A percentile compares a stretch with the other conserved stretches of the same genome.
These are phyloP conservation scores for Picocystis sp. DNA, from an alignment of 163 green algal genomes.

Conservation along the genomic window DNA sequence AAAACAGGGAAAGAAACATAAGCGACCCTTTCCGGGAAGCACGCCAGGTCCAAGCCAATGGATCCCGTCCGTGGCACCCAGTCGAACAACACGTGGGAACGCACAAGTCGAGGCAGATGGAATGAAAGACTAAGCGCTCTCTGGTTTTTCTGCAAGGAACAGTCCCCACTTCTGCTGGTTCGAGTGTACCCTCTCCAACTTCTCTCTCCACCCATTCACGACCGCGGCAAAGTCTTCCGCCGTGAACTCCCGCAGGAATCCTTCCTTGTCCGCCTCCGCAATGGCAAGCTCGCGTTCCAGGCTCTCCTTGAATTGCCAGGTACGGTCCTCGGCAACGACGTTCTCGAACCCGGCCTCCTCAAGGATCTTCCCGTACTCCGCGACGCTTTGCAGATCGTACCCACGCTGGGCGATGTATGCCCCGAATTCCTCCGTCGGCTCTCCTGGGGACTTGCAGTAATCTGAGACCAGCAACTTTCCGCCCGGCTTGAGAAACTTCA, in stretches of 20 bases:
- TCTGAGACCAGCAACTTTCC: slow-evolving; percentile 59
- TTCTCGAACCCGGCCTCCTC: slow-evolving; percentile 32
- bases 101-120: no score
- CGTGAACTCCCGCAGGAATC: slow-evolving; percentile 34
- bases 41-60: no score
- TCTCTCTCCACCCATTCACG: slow-evolving; percentile 36
- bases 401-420: slow-evolving; percentile 40
- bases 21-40: no score
- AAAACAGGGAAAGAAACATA: no score
- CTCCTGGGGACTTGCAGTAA: slow-evolving; percentile 35
- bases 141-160: slow-evolving; percentile 26
- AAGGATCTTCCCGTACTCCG: slow-evolving; percentile 35
- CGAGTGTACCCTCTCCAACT: slow-evolving; percentile 38
- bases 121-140: no score
- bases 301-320: slow-evolving; percentile 21
- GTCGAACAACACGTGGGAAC: no score
- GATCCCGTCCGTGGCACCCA: no score
- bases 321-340: slow-evolving; percentile 32
- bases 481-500: slow-evolving; percentile 41
- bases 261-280: slow-evolving; percentile 11
- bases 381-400: slow-evolving; percentile 45
- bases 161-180: slow-evolving; percentile 53
- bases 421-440: slow-evolving; percentile 18
- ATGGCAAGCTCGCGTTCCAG: slow-evolving; percentile 15
- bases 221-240: slow-evolving; percentile 27